Conservation (phyloP, 106 monocot species). For the Phalaenopsis equestris region DNA sequence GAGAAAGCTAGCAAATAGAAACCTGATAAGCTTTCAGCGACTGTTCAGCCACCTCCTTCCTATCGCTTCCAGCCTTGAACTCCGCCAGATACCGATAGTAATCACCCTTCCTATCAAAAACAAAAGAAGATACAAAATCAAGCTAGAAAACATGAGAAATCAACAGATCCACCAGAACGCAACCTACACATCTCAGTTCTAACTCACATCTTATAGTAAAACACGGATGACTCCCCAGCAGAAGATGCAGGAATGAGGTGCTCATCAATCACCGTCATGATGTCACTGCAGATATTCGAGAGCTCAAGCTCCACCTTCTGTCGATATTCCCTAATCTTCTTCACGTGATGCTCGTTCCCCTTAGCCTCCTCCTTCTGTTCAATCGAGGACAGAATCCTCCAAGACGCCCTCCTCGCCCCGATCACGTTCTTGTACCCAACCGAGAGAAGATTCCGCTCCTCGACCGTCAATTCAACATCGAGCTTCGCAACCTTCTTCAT, state of each 20-base stretch:
- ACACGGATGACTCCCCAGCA: conserved; percentile 28
- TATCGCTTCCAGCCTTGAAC: conserved; percentile 19
- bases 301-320: conserved; percentile 63
- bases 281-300: conserved; percentile 26
- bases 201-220: conserved; percentile 44
- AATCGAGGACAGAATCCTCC: conserved; percentile 64
- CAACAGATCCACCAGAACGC: neutral
- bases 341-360: conserved; percentile 49
- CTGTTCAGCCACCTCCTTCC: conserved; percentile 16
- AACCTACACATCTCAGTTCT: neutral
- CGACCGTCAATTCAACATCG: conserved; percentile 63
- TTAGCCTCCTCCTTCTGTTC: conserved; percentile 75
- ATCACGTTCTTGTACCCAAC: conserved; percentile 78
- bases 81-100: conserved; percentile 22
- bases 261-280: conserved; percentile 35
- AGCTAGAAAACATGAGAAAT: neutral
- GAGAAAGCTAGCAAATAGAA: neutral
- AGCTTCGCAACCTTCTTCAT: conserved; percentile 77
- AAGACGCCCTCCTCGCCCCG: conserved; percentile 53
- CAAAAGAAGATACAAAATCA: neutral
- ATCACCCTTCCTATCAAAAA: conserved; percentile 19
- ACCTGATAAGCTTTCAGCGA: conserved; percentile 23
- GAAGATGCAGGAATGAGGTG: conserved; percentile 30
- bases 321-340: conserved; percentile 46
- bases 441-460: conserved; percentile 79